phyloP scores from a whole-genome alignment of 116 monocot species.

The Iris pallida region DNA sequence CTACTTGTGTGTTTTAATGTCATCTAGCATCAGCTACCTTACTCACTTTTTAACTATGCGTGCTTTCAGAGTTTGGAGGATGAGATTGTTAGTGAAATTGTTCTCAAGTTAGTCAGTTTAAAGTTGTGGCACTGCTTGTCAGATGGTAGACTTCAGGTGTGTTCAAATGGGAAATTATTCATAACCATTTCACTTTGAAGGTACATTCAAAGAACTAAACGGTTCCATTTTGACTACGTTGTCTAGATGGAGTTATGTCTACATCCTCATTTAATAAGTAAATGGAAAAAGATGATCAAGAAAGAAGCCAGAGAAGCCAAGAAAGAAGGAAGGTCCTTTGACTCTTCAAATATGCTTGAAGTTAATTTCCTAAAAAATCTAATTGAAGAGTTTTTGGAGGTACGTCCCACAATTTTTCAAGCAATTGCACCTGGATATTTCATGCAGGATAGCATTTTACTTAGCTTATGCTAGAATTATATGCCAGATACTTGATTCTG shows the following conservation, averaged over 20 bases:
- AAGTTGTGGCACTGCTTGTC: constrained; percentile 90
- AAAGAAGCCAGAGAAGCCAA: constrained; percentile 78
- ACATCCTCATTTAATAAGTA: constrained; percentile 93
- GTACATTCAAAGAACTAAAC: neutral
- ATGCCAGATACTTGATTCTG: constrained; percentile 83
- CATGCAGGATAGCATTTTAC: neutral
- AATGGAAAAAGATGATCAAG: constrained; percentile 89
- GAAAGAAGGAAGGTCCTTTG: constrained; percentile 56
- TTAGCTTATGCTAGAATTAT: neutral
- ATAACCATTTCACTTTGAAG: neutral
- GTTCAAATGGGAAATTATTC: neutral
- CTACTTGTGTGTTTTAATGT: too few relatives aligned
- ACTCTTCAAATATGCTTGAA: constrained; percentile 65
- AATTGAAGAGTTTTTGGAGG: constrained; percentile 97
- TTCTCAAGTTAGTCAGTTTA: constrained; percentile 89
- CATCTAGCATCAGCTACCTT: too few relatives aligned
- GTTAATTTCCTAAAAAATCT: constrained; percentile 73
- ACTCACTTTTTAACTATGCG: neutral
- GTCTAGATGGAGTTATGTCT: constrained; percentile 88
- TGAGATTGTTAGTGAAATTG: constrained; percentile 88
- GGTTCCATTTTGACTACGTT: constrained; percentile 6
- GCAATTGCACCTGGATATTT: neutral
- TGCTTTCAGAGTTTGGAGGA: constrained; percentile 85
- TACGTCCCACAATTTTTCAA: constrained; percentile 18
- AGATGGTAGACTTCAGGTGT: constrained; percentile 85